A percentile compares a stretch with the other conserved stretches of the same genome.
phyloP scores from a whole-genome alignment of 1,284 basidiomycete genomes.

The Cryptococcus sp. region DNA sequence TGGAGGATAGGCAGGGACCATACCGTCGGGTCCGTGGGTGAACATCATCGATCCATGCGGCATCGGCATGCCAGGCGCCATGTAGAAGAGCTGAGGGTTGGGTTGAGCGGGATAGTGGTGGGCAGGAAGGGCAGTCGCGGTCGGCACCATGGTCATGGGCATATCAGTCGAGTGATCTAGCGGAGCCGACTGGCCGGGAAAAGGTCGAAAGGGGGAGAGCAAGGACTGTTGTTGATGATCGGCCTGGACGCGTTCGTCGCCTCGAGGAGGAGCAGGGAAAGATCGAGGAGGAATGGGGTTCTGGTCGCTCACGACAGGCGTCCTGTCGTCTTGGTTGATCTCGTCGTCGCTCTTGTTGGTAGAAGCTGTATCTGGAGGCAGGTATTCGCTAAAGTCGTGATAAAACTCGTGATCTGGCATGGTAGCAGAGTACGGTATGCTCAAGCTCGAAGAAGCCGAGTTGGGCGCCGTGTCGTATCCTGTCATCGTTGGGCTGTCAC shows the following conservation, averaged over 20 bases:
- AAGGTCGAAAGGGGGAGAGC: constrained; percentile 11
- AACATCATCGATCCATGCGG: not conserved
- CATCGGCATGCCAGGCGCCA: not conserved
- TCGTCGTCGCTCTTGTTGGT: not conserved
- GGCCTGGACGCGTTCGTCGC: too few relatives aligned
- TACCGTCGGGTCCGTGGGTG: not conserved
- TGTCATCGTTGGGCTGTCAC: constrained; percentile 3
- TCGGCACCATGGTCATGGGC: not conserved
- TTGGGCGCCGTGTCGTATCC: constrained; percentile 1
- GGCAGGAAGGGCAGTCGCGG: not conserved
- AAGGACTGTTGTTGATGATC: constrained; percentile 3
- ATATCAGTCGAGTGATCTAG: not conserved
- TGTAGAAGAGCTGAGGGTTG: not conserved
- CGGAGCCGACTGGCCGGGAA: not conserved
- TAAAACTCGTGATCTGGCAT: constrained; percentile 3
- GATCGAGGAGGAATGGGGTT: constrained; percentile 7
- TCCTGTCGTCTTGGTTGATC: constrained; percentile 8
- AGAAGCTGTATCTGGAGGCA: not conserved
- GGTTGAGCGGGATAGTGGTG: not conserved
- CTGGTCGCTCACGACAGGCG: constrained; percentile 12
- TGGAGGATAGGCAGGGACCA: not conserved
- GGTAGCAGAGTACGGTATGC: not conserved
- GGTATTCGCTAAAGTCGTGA: not conserved
- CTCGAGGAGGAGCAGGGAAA: constrained; percentile 8
- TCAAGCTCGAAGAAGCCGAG: constrained; percentile 1